These are phyloP conservation scores for Phytophthora litchii DNA, from an alignment of 352 stramenopile species.

Conservation along the genomic window DNA sequence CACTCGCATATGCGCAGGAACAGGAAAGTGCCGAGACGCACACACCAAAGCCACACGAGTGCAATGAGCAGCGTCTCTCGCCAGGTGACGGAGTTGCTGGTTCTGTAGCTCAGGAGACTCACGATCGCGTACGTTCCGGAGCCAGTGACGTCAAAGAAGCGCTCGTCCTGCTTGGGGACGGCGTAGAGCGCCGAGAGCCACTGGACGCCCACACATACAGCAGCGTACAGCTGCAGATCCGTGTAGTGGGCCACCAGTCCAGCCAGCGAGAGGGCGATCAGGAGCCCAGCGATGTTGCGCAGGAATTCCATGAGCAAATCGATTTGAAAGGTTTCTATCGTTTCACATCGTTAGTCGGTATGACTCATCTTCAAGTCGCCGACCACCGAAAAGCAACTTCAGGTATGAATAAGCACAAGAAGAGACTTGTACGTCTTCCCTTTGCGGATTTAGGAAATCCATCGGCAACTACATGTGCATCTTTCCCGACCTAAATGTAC, in stretches of 20 bases:
- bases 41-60: slow-evolving; percentile 82
- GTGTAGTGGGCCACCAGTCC: slow-evolving; percentile 40
- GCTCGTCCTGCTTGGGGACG: slow-evolving; percentile 74
- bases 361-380: neutral
- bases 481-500: no score
- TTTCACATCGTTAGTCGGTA: slow-evolving; percentile 10
- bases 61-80: slow-evolving; percentile 59
- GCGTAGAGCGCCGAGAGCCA: slow-evolving; percentile 74
- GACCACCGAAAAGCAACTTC: slow-evolving; percentile 6
- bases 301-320: slow-evolving; percentile 41
- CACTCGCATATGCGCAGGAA: slow-evolving; percentile 70
- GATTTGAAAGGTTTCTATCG: neutral
- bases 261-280: slow-evolving; percentile 45
- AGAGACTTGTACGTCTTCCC: no score
- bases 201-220: slow-evolving; percentile 60
- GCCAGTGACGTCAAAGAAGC: slow-evolving; percentile 85
- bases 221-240: slow-evolving; percentile 55
- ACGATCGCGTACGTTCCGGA: slow-evolving; percentile 74
- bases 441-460: no score
- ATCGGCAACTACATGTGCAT: no score
- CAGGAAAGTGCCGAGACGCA: slow-evolving; percentile 81
- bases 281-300: slow-evolving; percentile 45
- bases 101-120: slow-evolving; percentile 48
- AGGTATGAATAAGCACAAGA: no score
- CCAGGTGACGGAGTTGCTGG: slow-evolving; percentile 38